Evolutionary conservation across 495 filamentous ascomycete genomes (phyloP), one percentile per base, ranked within the genome.

Genomic region (Polyplosphaeria fusca): DNA sequence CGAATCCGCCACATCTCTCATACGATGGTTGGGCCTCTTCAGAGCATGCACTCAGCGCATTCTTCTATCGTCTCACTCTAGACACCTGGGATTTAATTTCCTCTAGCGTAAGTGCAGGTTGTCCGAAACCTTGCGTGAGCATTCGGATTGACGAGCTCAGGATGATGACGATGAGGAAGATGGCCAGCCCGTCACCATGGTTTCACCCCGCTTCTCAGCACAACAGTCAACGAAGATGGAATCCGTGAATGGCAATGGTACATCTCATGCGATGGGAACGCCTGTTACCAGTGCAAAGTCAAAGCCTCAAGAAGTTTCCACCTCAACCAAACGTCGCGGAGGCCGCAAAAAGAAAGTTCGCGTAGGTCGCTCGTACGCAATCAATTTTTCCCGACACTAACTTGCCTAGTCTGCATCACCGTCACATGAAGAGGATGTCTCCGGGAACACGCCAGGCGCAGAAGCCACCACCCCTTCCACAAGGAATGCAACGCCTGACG

Each of bases 1-100:
- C 32, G 14, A 19, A n/a, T 16, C 25, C 58, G n/a, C 9, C 51
- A 28, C 25, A 51, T 9, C 58, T 61, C 20, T 28, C 39, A 1
- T 61, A 61, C 24, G 50, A 55, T 11, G 51, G 46, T 13, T 61
- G 58, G 58, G 44, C 51, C 3, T 38, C 50, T 13, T 61, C 58
- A 11, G 42, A 55, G 22, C 44, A 55, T 35, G 50, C 24, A 19
- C 51, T 55, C 19, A 51, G 58, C 4, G 26, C 51, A 18, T 61
- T 48, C 48, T 30, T 61, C 19, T 61, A 47, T 27, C 44, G 55
- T 22, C 22, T 47, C 19, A 45, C 58, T 39, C 26, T 55, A 18
- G 52, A 55, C 32, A 45, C 32, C n/a, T 61, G 50, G 58, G 58
- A 53, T 2, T 40, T 37, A 16, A 32, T 35, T 13, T 41, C 58